Conservation (phyloP, 768 basidiomycete genomes). For the Psilocybe subaeruginosa region DNA sequence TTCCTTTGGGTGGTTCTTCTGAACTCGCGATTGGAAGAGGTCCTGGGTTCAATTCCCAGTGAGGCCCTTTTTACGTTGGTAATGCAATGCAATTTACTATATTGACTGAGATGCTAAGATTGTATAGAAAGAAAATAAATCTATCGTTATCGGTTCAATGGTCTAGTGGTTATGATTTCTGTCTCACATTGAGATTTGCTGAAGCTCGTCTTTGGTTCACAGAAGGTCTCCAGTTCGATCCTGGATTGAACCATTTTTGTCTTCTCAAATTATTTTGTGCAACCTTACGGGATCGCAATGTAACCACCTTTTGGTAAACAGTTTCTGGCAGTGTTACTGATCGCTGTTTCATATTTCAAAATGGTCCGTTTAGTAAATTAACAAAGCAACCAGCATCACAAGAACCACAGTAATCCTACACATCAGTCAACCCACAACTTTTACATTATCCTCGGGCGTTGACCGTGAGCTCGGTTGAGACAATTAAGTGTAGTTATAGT, state of each 20-base stretch:
- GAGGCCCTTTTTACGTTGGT: slow-evolving; percentile 13
- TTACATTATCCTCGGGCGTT: not conserved
- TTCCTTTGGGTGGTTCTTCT: slow-evolving; percentile 21
- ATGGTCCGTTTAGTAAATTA: too few species aligned
- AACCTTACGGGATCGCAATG: not conserved
- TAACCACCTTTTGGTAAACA: too few species aligned
- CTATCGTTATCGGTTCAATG: slow-evolving; percentile 18
- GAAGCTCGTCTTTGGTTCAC: slow-evolving; percentile 25
- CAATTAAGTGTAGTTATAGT: slow-evolving; percentile 6
- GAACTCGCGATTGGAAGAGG: slow-evolving; percentile 19
- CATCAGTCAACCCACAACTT: not conserved
- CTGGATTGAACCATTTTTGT: slow-evolving; percentile 43
- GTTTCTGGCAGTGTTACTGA: too few species aligned
- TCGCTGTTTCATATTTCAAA: too few species aligned
- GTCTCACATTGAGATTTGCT: slow-evolving; percentile 35
- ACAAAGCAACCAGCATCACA: not conserved
- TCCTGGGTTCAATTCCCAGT: slow-evolving; percentile 28
- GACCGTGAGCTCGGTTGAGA: not conserved
- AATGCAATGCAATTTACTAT: too few species aligned
- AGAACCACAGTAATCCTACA: not conserved
- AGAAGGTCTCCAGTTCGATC: slow-evolving; percentile 49
- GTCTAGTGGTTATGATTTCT: slow-evolving; percentile 55
- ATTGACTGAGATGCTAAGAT: too few species aligned
- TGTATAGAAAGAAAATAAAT: too few species aligned
- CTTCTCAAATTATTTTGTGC: not conserved